Evolutionary conservation across 2,329 filamentous ascomycete species (phyloP).

Genomic region (Paraphoma sp.): DNA sequence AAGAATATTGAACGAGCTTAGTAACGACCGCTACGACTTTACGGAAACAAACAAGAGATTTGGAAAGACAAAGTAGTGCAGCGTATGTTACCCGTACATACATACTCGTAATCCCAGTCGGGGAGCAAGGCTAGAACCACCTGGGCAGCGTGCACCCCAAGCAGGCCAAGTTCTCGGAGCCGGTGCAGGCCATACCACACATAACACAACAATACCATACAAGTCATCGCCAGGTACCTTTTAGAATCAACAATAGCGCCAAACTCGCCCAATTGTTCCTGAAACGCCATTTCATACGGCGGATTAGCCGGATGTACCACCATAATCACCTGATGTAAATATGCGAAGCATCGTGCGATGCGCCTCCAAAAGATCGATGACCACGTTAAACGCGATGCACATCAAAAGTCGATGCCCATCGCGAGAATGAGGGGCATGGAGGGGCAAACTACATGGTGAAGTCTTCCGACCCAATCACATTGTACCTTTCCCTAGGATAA

Average conservation of each 20-base stretch:
- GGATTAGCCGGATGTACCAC: not conserved
- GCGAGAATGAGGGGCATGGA: not conserved
- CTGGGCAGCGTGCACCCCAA: not conserved
- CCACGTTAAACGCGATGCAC: not conserved
- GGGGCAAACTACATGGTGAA: not conserved
- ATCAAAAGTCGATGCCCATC: not conserved
- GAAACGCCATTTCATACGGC: not conserved
- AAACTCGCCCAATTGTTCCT: not conserved
- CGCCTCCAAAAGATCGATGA: not conserved
- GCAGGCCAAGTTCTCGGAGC: too few species aligned
- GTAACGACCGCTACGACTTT: not conserved
- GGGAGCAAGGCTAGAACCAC: not conserved
- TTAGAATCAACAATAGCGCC: not conserved
- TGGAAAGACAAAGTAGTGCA: not conserved
- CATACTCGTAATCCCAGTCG: too few species aligned
- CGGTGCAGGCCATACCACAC: too few species aligned
- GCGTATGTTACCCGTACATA: not conserved
- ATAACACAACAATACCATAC: too few species aligned
- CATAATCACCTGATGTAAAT: not conserved
- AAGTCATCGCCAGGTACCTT: not conserved
- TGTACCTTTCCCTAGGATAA: not conserved
- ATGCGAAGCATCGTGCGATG: not conserved
- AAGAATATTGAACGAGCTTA: conserved; percentile 10
- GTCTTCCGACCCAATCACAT: not conserved
- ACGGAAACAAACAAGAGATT: not conserved